These are phyloP conservation scores for Kandelia obovata DNA, from an alignment of 345 rosid genomes.

Conservation along the genomic window DNA sequence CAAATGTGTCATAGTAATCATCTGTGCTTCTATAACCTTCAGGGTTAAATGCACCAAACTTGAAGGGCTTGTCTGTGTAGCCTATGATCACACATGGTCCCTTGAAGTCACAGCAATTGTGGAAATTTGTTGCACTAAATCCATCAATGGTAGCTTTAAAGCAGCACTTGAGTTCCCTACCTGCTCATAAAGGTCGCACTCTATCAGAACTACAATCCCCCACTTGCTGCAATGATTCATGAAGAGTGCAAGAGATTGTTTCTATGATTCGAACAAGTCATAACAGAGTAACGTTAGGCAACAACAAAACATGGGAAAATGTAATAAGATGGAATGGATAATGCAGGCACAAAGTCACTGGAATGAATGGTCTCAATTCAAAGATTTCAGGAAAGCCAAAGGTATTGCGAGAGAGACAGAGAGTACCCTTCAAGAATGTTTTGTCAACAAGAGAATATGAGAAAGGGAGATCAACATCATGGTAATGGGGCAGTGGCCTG, in stretches of 20 bases:
- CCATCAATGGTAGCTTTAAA: constrained; percentile 73
- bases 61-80: constrained; percentile 58
- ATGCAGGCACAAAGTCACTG: no score
- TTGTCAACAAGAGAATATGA: constrained; percentile 53
- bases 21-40: constrained; percentile 92
- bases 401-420: constrained; percentile 1
- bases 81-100: constrained; percentile 90
- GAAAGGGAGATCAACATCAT: constrained; percentile 57
- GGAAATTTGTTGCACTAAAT: constrained; percentile 75
- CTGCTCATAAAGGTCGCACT: constrained; percentile 25
- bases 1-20: constrained; percentile 79
- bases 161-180: constrained; percentile 73
- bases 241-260: no score
- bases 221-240: no score
- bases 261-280: neutral
- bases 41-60: constrained; percentile 77
- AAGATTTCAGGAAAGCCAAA: neutral
- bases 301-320: neutral
- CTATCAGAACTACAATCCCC: neutral
- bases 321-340: neutral
- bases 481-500: constrained; percentile 42
- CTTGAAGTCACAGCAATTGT: constrained; percentile 72
- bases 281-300: neutral
- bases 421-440: constrained; percentile 62
- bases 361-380: neutral